These are phyloP conservation scores for Fagopyrum esculentum DNA, from an alignment of 148 eudicot genomes.

Conservation along the genomic window DNA sequence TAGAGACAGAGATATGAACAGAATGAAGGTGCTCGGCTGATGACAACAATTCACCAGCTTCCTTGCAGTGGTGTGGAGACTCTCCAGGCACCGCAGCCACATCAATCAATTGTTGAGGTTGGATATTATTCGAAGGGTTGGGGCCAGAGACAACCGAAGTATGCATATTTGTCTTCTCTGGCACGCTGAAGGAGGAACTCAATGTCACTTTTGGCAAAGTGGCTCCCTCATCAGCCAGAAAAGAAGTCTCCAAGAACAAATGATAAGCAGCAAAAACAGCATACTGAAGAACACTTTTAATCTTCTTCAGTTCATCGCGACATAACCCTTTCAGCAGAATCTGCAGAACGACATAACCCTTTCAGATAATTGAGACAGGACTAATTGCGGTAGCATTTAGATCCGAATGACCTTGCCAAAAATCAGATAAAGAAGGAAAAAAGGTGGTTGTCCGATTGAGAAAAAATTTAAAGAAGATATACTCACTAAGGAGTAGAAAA, in stretches of 20 bases:
- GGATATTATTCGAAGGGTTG: slow-evolving; percentile 1
- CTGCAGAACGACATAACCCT: slow-evolving; percentile 25
- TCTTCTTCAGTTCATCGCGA: slow-evolving; percentile 69
- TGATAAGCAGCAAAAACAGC: slow-evolving; percentile 96
- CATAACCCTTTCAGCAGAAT: slow-evolving; percentile 74
- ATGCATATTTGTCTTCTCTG: slow-evolving; percentile 28
- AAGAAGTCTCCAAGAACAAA: slow-evolving; percentile 83
- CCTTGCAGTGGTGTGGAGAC: slow-evolving; percentile 18
- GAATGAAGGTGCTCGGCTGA: slow-evolving; percentile 17
- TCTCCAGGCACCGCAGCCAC: slow-evolving; percentile 17
- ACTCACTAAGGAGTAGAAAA: not conserved
- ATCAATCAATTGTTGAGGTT: slow-evolving; percentile 16
- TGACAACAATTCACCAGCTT: slow-evolving; percentile 22
- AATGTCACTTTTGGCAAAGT: slow-evolving; percentile 54
- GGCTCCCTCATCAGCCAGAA: slow-evolving; percentile 97
- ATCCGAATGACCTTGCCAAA: not conserved
- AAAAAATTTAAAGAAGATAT: not conserved
- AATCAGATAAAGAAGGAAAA: not conserved
- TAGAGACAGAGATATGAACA: slow-evolving; percentile 15
- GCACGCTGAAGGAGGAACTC: slow-evolving; percentile 23
- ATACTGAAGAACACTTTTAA: slow-evolving; percentile 76
- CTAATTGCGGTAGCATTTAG: not conserved
- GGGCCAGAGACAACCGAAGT: slow-evolving; percentile 25
- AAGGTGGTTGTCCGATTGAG: not conserved
- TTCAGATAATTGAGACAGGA: not conserved